Evolutionary conservation across 2,329 filamentous ascomycete species (phyloP).

Genomic region (Clonostachys sp.): DNA sequence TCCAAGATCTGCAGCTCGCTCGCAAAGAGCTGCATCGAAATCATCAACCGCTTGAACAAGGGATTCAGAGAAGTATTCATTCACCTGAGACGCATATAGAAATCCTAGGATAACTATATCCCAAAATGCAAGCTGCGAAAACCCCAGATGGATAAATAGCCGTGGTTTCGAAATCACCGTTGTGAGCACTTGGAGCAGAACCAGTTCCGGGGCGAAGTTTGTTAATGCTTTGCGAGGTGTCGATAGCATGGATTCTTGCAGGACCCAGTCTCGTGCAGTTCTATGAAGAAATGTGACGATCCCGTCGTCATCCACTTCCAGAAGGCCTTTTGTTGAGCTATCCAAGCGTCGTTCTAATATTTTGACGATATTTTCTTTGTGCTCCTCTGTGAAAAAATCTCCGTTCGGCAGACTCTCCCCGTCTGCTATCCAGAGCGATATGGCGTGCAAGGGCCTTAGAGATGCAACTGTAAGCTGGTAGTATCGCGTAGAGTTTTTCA

Average conservation of each 20-base stretch:
- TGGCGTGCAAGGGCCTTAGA: background rate
- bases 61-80: no score
- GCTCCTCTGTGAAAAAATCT: background rate
- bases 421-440: background rate
- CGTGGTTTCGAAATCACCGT: no score
- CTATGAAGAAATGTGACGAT: slow-evolving; percentile 4
- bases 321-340: background rate
- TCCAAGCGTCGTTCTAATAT: background rate
- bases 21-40: background rate
- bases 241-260: no score
- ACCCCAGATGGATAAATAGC: no score
- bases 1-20: background rate
- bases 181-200: no score
- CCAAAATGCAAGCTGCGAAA: no score
- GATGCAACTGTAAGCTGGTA: background rate
- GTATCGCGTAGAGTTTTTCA: background rate
- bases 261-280: slow-evolving; percentile 3
- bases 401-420: background rate
- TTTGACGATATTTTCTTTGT: background rate
- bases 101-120: no score
- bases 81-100: no score
- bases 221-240: no score
- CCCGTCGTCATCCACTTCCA: background rate
- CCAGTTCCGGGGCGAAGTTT: no score
- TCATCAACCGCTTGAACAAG: background rate